These are phyloP conservation scores for Candida anutae DNA, from an alignment of 1,139 yeast species.

Conservation along the genomic window DNA sequence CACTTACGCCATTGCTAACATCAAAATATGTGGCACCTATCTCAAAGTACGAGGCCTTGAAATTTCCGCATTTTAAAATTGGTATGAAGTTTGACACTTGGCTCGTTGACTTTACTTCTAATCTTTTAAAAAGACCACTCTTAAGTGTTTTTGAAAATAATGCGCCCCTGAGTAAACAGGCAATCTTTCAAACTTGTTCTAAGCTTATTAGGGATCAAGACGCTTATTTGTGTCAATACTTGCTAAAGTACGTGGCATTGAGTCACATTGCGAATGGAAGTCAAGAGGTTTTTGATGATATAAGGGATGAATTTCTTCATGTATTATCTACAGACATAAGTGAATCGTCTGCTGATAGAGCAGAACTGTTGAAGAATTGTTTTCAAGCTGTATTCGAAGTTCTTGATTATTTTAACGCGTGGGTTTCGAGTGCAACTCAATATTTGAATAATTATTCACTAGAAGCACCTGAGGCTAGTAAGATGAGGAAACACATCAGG, in stretches of 20 bases:
- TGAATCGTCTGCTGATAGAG: constrained; percentile 37
- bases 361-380: constrained; percentile 54
- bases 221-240: constrained; percentile 55
- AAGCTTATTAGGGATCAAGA: constrained; percentile 69
- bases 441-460: constrained; percentile 15
- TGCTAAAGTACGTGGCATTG: constrained; percentile 75
- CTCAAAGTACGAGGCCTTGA: constrained; percentile 28
- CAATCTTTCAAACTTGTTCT: constrained; percentile 58
- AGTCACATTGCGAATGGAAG: constrained; percentile 54
- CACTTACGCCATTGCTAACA: constrained; percentile 65
- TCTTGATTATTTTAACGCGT: constrained; percentile 76
- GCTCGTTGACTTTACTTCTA: constrained; percentile 64
- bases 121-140: constrained; percentile 44
- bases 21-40: constrained; percentile 63
- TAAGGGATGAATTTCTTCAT: constrained; percentile 49
- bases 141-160: constrained; percentile 7
- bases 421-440: constrained; percentile 44
- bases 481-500: constrained; percentile 22
- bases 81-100: constrained; percentile 44
- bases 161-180: constrained; percentile 12
- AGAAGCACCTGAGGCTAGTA: constrained; percentile 12
- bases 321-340: constrained; percentile 47
- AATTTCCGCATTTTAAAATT: constrained; percentile 26
- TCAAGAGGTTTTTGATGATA: constrained; percentile 32
- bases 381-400: constrained; percentile 70